These are phyloP conservation scores for Saccharomyces eubayanus DNA, from an alignment of 805 yeast genomes.

Conservation along the genomic window DNA sequence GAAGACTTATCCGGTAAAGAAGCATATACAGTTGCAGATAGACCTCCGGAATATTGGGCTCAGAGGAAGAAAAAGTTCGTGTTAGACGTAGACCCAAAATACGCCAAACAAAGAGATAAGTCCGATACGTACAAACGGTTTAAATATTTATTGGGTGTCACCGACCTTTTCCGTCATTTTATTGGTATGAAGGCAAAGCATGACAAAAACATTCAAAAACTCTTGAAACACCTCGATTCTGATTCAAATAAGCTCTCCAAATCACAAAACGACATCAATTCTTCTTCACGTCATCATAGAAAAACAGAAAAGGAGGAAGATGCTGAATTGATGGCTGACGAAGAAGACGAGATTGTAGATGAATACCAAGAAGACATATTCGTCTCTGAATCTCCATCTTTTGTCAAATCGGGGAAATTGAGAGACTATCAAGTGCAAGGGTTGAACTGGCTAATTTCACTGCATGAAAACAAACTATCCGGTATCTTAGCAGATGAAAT, in stretches of 20 bases:
- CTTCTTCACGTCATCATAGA: slow-evolving; percentile 46
- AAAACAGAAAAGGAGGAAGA: slow-evolving; percentile 95
- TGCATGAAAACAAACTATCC: slow-evolving; percentile 79
- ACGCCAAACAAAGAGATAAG: slow-evolving; percentile 45
- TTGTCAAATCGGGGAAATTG: slow-evolving; percentile 58
- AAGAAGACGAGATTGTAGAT: slow-evolving; percentile 46
- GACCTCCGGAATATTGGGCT: slow-evolving; percentile 24
- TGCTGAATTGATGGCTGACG: slow-evolving; percentile 80
- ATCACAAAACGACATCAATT: slow-evolving; percentile 18
- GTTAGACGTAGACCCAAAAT: slow-evolving; percentile 46
- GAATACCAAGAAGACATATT: slow-evolving; percentile 48
- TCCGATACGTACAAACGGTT: slow-evolving; percentile 73
- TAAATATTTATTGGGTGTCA: slow-evolving; percentile 69
- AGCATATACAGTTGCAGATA: slow-evolving; percentile 2
- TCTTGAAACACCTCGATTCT: slow-evolving; percentile 47
- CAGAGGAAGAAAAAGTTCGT: slow-evolving; percentile 43
- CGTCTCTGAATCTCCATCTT: slow-evolving; percentile 81
- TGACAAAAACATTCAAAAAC: slow-evolving; percentile 60
- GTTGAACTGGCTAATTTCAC: slow-evolving; percentile 83
- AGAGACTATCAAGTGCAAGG: slow-evolving; percentile 94
- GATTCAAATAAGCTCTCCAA: slow-evolving; percentile 34
- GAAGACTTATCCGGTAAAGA: background rate
- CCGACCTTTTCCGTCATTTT: slow-evolving; percentile 82
- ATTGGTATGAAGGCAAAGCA: slow-evolving; percentile 73
- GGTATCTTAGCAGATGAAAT: slow-evolving; percentile 97